Evolutionary conservation across 805 yeast species (phyloP).

Genomic region (Pichia phayaonensis): DNA sequence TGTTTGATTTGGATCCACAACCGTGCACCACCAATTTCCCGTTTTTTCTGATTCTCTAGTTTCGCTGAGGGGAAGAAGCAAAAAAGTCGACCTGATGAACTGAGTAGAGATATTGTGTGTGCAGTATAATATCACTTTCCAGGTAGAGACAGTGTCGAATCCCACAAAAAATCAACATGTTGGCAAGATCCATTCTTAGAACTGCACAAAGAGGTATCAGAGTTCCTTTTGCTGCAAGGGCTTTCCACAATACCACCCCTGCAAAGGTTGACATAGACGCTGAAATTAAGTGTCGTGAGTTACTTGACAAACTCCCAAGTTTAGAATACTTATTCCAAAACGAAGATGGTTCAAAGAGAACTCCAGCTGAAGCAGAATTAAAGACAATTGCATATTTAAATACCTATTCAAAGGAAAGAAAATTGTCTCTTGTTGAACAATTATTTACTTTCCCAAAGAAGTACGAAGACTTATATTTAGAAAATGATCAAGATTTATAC

Average conservation of each 20-base stretch:
- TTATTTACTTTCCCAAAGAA: conserved; percentile 43
- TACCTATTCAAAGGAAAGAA: conserved; percentile 47
- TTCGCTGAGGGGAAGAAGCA: background rate
- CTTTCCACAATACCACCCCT: conserved; percentile 7
- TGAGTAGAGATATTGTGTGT: no score
- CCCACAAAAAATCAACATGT: conserved; percentile 1
- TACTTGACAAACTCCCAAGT: conserved; percentile 56
- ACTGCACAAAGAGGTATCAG: conserved; percentile 1
- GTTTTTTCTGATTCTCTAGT: background rate
- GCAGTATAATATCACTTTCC: no score
- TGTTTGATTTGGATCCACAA: background rate
- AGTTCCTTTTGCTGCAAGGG: conserved; percentile 3
- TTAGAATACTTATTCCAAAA: conserved; percentile 62
- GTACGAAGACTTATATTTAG: conserved; percentile 43
- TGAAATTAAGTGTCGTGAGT: conserved; percentile 55
- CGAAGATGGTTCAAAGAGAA: conserved; percentile 67
- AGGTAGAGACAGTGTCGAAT: background rate
- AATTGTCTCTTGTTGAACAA: conserved; percentile 40
- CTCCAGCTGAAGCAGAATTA: conserved; percentile 63
- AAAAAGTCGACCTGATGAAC: background rate
- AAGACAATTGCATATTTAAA: conserved; percentile 67
- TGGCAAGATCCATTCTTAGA: conserved; percentile 8
- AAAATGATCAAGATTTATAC: conserved; percentile 54
- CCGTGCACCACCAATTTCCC: background rate
- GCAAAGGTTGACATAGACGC: conserved; percentile 14